These are phyloP conservation scores for Golubevia sp. DNA, from an alignment of 1,284 basidiomycete species.

Conservation along the genomic window DNA sequence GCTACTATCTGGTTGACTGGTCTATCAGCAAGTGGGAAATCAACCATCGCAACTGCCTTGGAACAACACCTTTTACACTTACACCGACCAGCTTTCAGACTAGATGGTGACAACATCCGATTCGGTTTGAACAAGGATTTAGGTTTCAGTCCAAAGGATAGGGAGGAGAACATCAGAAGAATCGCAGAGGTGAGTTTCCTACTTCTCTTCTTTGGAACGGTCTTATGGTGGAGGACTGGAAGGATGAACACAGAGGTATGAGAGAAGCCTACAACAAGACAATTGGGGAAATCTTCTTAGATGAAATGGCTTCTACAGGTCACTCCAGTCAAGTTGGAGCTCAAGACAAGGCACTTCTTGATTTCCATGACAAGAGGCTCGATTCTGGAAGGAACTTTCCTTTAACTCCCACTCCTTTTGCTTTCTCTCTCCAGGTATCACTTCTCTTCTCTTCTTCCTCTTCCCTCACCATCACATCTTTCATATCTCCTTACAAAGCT, in stretches of 20 bases:
- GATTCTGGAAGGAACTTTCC: no score
- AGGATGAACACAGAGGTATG: neutral
- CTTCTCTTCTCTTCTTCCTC: slow-evolving; percentile 89
- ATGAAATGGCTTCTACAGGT: neutral
- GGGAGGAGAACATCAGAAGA: slow-evolving; percentile 95
- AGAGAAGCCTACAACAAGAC: neutral
- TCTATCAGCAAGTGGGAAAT: slow-evolving; percentile 73
- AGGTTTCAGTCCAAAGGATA: slow-evolving; percentile 90
- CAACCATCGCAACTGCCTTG: slow-evolving; percentile 93
- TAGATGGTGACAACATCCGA: slow-evolving; percentile 96
- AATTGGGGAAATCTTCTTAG: neutral
- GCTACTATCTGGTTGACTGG: slow-evolving; percentile 95
- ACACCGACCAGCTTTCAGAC: slow-evolving; percentile 82
- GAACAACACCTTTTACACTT: slow-evolving; percentile 92
- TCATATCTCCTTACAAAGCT: slow-evolving; percentile 91
- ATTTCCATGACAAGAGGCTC: no score
- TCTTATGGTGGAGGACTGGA: neutral
- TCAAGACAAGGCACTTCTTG: no score
- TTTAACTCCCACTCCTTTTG: slow-evolving; percentile 8
- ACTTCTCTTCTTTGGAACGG: no score
- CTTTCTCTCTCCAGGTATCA: slow-evolving; percentile 71
- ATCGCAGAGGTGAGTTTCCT: slow-evolving; percentile 88
- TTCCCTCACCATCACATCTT: slow-evolving; percentile 87
- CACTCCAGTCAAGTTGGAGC: no score
- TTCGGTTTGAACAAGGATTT: slow-evolving; percentile 98